phyloP scores from a whole-genome alignment of 169 alveolate species.

The Eimeria brunetti region DNA sequence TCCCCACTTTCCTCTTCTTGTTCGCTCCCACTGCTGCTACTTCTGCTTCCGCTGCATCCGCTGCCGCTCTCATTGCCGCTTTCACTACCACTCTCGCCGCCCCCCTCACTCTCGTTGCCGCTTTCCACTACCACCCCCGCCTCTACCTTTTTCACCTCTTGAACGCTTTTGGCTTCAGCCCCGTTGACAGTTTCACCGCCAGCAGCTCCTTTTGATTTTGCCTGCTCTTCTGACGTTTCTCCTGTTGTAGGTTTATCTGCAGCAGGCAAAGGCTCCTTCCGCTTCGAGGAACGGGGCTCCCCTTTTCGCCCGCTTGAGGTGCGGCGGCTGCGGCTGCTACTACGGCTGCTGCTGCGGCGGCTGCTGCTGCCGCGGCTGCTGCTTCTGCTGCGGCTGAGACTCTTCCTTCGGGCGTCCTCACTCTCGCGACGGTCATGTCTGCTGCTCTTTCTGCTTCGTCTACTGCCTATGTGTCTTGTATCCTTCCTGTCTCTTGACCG shows the following conservation, averaged over 20 bases:
- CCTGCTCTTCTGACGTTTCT: neutral
- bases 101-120: slow-evolving; percentile 38
- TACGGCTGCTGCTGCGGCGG: slow-evolving; percentile 38
- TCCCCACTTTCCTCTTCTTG: slow-evolving; percentile 24
- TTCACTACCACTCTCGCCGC: neutral
- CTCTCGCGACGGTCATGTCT: neutral
- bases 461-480: slow-evolving; percentile 14
- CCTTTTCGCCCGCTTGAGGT: slow-evolving; percentile 18
- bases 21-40: slow-evolving; percentile 34
- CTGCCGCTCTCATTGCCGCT: slow-evolving; percentile 31
- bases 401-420: neutral
- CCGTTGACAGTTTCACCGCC: neutral
- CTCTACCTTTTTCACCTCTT: slow-evolving; percentile 7
- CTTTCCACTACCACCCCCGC: slow-evolving; percentile 18
- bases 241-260: neutral
- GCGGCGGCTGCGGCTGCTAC: slow-evolving; percentile 54
- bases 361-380: slow-evolving; percentile 6
- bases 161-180: neutral
- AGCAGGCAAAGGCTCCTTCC: slow-evolving; percentile 36
- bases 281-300: neutral
- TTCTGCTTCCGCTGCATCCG: neutral
- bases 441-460: slow-evolving; percentile 29
- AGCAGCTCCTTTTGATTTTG: neutral
- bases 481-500: neutral
- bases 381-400: neutral